These are phyloP conservation scores for Pestalotiopsis sp. DNA, from an alignment of 2,329 filamentous ascomycete genomes.

Conservation along the genomic window DNA sequence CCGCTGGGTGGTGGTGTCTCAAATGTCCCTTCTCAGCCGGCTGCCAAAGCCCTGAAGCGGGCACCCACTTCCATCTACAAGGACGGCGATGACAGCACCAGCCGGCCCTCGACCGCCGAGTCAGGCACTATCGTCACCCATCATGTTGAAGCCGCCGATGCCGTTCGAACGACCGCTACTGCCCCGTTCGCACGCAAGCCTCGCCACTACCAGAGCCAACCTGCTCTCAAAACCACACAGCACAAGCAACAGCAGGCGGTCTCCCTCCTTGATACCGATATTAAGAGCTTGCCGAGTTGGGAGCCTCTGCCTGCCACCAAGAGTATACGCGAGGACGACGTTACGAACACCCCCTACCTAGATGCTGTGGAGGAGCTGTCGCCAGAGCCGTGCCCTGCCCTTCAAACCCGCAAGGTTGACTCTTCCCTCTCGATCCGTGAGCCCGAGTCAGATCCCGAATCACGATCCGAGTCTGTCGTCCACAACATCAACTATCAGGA, in stretches of 20 bases:
- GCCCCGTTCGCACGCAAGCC: slow-evolving; percentile 18
- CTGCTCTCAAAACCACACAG: slow-evolving; percentile 45
- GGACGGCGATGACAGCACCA: slow-evolving; percentile 20
- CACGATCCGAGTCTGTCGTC: slow-evolving; percentile 1
- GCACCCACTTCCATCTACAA: slow-evolving; percentile 25
- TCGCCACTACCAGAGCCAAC: slow-evolving; percentile 58
- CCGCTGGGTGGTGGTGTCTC: neutral
- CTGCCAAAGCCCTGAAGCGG: slow-evolving; percentile 15
- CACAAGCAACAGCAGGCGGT: slow-evolving; percentile 42
- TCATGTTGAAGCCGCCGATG: neutral
- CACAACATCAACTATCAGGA: slow-evolving; percentile 1
- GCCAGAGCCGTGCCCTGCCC: slow-evolving; percentile 18
- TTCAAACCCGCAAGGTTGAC: slow-evolving; percentile 13
- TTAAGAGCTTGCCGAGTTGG: slow-evolving; percentile 10
- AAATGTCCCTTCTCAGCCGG: slow-evolving; percentile 10
- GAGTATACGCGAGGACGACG: slow-evolving; percentile 33
- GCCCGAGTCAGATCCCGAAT: slow-evolving; percentile 14
- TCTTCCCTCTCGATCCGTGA: slow-evolving; percentile 15
- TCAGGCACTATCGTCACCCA: neutral
- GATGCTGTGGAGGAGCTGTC: slow-evolving; percentile 48
- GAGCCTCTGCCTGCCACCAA: slow-evolving; percentile 7
- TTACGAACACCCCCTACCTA: slow-evolving; percentile 44
- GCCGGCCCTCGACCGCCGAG: neutral
- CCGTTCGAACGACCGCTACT: neutral
- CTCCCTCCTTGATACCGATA: slow-evolving; percentile 16